Evolutionary conservation across 2,329 filamentous ascomycete genomes (phyloP).

Genomic region (Penicillium hordei): DNA sequence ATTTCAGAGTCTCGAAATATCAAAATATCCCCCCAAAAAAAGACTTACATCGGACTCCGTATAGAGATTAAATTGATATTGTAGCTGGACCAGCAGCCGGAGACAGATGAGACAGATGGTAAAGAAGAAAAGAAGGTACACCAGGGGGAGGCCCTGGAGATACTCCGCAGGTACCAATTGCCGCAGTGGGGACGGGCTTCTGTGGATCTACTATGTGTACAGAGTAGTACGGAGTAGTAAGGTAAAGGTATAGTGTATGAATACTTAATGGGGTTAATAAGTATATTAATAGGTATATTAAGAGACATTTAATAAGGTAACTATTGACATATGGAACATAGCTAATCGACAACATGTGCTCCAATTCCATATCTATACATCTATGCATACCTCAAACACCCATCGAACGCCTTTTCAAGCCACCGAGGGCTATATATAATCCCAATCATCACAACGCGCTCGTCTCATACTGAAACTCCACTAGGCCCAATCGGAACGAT

Average conservation of each 20-base stretch:
- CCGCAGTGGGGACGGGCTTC: slow-evolving; percentile 4
- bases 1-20: background rate
- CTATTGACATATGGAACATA: too few species aligned
- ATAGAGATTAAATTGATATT: slow-evolving; percentile 1
- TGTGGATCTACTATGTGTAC: background rate
- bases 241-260: too few species aligned
- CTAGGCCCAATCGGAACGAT: slow-evolving; percentile 14
- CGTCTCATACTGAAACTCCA: slow-evolving; percentile 25
- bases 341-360: background rate
- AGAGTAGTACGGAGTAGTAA: too few species aligned
- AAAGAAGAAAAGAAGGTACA: slow-evolving; percentile 1
- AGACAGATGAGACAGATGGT: background rate
- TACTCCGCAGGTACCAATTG: slow-evolving; percentile 15
- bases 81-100: slow-evolving; percentile 14
- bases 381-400: background rate
- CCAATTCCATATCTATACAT: background rate
- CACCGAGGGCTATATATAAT: background rate
- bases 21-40: background rate
- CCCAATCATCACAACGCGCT: slow-evolving; percentile 4
- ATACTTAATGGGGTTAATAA: background rate
- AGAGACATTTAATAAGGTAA: background rate
- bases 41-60: background rate
- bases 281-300: background rate
- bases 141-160: background rate
- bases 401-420: background rate